These are phyloP conservation scores for Sclerotinia glacialis DNA, from an alignment of 2,329 filamentous ascomycete genomes.

Conservation along the genomic window DNA sequence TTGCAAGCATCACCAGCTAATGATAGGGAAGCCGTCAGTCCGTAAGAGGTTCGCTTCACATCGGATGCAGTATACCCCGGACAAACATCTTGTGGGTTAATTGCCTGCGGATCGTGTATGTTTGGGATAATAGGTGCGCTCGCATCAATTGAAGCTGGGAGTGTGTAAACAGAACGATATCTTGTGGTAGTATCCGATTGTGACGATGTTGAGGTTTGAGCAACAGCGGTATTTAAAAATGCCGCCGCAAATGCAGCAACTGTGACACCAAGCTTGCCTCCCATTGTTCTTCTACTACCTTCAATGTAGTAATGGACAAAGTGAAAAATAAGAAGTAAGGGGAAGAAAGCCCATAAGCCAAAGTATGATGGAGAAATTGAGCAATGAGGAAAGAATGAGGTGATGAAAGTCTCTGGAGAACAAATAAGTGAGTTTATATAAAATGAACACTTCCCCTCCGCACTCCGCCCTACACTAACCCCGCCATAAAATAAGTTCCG, in stretches of 20 bases:
- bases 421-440: slow-evolving; percentile 1
- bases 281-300: slow-evolving; percentile 25
- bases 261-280: slow-evolving; percentile 22
- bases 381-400: background rate
- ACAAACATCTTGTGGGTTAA: slow-evolving; percentile 53
- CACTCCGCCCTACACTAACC: background rate
- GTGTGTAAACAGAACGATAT: slow-evolving; percentile 43
- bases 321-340: background rate
- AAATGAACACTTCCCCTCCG: background rate
- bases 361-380: background rate
- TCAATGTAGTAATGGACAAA: background rate
- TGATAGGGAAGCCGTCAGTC: slow-evolving; percentile 65
- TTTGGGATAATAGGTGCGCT: slow-evolving; percentile 57
- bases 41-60: slow-evolving; percentile 50
- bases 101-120: slow-evolving; percentile 60
- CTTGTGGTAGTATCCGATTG: slow-evolving; percentile 26
- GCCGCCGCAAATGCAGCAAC: slow-evolving; percentile 24
- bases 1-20: slow-evolving; percentile 72
- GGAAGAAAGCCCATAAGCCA: background rate
- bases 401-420: background rate
- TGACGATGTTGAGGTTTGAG: slow-evolving; percentile 26
- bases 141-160: slow-evolving; percentile 46
- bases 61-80: slow-evolving; percentile 67
- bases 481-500: background rate
- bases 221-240: slow-evolving; percentile 23